Evolutionary conservation across 805 yeast genomes (phyloP).

Genomic region (Starmerella vaccinii): DNA sequence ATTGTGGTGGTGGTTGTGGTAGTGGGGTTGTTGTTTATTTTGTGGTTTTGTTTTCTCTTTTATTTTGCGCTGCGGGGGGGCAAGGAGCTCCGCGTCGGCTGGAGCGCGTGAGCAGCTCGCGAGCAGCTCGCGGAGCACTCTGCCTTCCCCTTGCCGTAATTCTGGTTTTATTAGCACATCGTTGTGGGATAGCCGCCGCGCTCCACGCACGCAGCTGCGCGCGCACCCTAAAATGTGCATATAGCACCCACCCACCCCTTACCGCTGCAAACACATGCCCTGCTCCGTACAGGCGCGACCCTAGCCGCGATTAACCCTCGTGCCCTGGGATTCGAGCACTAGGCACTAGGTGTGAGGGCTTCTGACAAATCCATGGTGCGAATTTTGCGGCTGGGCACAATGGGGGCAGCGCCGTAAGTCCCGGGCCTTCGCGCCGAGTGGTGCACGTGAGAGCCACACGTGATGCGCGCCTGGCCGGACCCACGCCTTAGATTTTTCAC

Average conservation of each 20-base stretch:
- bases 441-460: neutral
- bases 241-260: neutral
- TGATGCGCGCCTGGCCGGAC: conserved; percentile 4
- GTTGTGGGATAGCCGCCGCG: too few relatives aligned
- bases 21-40: too few relatives aligned
- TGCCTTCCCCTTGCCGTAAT: neutral
- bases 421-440: neutral
- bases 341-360: conserved; percentile 2
- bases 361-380: neutral
- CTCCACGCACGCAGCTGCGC: too few relatives aligned
- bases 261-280: neutral
- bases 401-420: too few relatives aligned
- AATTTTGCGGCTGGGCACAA: too few relatives aligned
- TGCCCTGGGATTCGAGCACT: neutral
- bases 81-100: too few relatives aligned
- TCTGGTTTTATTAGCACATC: too few relatives aligned
- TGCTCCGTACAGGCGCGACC: neutral
- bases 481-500: conserved; percentile 17
- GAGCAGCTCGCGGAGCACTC: neutral
- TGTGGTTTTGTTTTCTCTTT: too few relatives aligned
- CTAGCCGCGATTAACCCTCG: too few relatives aligned
- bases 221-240: neutral
- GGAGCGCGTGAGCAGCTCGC: too few relatives aligned
- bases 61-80: too few relatives aligned
- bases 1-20: neutral